These are phyloP conservation scores for Maudiozyma saulgeensis DNA, from an alignment of 805 yeast species.

Conservation along the genomic window DNA sequence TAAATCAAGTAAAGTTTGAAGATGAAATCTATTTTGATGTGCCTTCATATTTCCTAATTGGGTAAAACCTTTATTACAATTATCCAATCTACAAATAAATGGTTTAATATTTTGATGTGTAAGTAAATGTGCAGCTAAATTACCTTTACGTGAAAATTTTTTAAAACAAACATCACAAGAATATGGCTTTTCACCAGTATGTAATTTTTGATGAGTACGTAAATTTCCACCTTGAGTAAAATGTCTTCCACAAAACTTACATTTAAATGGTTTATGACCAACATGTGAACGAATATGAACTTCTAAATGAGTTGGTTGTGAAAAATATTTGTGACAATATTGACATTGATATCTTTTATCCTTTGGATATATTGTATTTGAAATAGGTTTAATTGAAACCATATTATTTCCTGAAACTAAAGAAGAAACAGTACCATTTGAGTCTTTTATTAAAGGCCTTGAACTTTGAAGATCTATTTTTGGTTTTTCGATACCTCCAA, in stretches of 20 bases:
- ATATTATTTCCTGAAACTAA: no score
- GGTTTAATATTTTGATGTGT: constrained; percentile 79
- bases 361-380: not conserved
- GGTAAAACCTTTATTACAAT: constrained; percentile 76
- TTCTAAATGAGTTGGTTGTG: constrained; percentile 85
- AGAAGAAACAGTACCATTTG: not conserved
- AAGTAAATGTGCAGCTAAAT: constrained; percentile 75
- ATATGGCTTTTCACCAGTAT: constrained; percentile 90
- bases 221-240: constrained; percentile 89
- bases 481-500: constrained; percentile 74
- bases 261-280: constrained; percentile 76
- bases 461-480: constrained; percentile 8
- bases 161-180: constrained; percentile 68
- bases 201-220: constrained; percentile 74
- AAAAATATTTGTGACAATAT: constrained; percentile 69
- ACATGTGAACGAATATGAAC: constrained; percentile 84
- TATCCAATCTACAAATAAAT: constrained; percentile 67
- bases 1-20: constrained; percentile 55
- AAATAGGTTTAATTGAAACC: not conserved
- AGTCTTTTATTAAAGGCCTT: not conserved
- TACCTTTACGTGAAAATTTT: constrained; percentile 82
- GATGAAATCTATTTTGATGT: constrained; percentile 85
- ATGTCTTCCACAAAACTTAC: constrained; percentile 67
- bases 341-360: constrained; percentile 58
- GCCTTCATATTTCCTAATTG: constrained; percentile 90